phyloP scores from a whole-genome alignment of 768 basidiomycete species.

The Termitomyces sp. region DNA sequence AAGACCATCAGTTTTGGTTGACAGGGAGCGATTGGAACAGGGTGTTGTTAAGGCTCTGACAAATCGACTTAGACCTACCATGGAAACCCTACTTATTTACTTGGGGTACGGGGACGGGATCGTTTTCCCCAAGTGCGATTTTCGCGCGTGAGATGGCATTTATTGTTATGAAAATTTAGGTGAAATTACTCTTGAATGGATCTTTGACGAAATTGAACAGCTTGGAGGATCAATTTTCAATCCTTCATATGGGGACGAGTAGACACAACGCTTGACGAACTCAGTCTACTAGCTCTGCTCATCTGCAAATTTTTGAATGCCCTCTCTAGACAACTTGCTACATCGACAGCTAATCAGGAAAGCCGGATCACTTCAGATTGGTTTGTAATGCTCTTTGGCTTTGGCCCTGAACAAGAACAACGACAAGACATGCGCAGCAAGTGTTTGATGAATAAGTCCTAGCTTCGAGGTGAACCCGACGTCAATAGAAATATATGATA shows the following conservation, averaged over 20 bases:
- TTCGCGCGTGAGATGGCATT: background rate
- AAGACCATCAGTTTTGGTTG: background rate
- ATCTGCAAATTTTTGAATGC: background rate
- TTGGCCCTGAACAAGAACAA: background rate
- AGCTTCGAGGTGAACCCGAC: too few species aligned
- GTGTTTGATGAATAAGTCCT: background rate
- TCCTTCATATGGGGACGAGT: background rate
- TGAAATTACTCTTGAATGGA: background rate
- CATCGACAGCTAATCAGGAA: background rate
- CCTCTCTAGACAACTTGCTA: background rate
- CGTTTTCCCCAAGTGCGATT: background rate
- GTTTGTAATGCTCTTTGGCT: background rate
- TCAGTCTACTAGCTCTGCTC: background rate
- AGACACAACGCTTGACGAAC: background rate
- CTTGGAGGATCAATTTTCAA: background rate
- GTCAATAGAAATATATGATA: background rate
- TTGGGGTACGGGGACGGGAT: background rate
- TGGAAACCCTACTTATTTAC: background rate
- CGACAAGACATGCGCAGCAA: background rate
- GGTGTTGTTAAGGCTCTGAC: background rate
- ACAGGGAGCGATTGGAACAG: background rate
- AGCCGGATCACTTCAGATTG: background rate
- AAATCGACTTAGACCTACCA: background rate
- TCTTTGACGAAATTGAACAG: background rate
- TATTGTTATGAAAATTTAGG: background rate